phyloP scores from a whole-genome alignment of 306 rosid species.

The Delonix regia region DNA sequence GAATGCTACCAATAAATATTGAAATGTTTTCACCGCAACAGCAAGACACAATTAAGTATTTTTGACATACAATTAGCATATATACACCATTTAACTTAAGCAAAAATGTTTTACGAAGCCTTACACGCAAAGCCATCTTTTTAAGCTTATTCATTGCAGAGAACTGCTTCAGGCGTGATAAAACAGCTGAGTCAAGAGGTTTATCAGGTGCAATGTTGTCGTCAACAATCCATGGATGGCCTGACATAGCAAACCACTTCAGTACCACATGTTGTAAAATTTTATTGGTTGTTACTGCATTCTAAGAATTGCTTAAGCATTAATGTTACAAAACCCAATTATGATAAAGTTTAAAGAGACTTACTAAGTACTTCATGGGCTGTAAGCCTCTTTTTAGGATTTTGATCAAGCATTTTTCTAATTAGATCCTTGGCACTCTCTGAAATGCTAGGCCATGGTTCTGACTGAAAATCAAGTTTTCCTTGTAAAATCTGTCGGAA shows the following conservation, averaged over 20 bases:
- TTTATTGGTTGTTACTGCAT: background rate
- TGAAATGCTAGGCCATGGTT: slow-evolving; percentile 69
- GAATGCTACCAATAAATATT: background rate
- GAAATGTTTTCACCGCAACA: slow-evolving; percentile 6
- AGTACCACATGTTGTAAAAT: slow-evolving; percentile 16
- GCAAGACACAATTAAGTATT: slow-evolving; percentile 6
- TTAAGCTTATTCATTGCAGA: slow-evolving; percentile 70
- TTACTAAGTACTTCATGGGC: slow-evolving; percentile 60
- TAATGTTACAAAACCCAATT: slow-evolving; percentile 3
- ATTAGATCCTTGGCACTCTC: slow-evolving; percentile 67
- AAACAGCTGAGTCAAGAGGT: slow-evolving; percentile 68
- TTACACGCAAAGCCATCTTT: slow-evolving; percentile 69
- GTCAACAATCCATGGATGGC: slow-evolving; percentile 68
- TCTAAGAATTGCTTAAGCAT: background rate
- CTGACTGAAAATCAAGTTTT: slow-evolving; percentile 61
- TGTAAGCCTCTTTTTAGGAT: slow-evolving; percentile 55
- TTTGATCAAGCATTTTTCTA: slow-evolving; percentile 63
- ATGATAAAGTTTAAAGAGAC: slow-evolving; percentile 30
- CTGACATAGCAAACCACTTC: slow-evolving; percentile 42
- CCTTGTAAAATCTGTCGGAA: slow-evolving; percentile 59
- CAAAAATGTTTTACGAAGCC: slow-evolving; percentile 33
- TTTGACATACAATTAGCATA: background rate
- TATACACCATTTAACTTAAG: slow-evolving; percentile 13
- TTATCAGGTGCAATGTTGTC: slow-evolving; percentile 64
- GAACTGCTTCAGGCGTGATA: slow-evolving; percentile 62